phyloP scores from a whole-genome alignment of 1,139 yeast genomes.

The Arxiozyma bovina region DNA sequence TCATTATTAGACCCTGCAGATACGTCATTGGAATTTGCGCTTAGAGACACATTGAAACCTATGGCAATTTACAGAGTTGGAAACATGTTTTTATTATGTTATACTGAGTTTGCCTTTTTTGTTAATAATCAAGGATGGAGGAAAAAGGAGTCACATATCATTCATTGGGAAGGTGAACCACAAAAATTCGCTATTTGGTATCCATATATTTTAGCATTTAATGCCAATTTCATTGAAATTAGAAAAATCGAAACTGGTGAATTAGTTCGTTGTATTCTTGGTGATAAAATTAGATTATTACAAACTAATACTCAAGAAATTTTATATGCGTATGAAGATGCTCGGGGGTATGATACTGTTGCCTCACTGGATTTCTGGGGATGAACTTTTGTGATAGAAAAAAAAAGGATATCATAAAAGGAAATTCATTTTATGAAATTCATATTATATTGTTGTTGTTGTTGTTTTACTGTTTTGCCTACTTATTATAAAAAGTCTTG shows the following conservation, averaged over 20 bases:
- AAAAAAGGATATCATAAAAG: too few species aligned
- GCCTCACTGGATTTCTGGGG: constrained; percentile 88
- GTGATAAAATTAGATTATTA: constrained; percentile 81
- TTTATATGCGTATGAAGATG: constrained; percentile 84
- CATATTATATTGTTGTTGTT: too few species aligned
- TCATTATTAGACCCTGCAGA: constrained; percentile 44
- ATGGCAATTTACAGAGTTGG: constrained; percentile 86
- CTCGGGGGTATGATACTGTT: constrained; percentile 81
- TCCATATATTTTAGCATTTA: constrained; percentile 88
- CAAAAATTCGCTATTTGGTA: constrained; percentile 87
- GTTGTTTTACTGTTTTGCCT: not conserved
- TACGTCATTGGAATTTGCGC: constrained; percentile 92
- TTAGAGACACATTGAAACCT: constrained; percentile 66
- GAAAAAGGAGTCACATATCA: constrained; percentile 86
- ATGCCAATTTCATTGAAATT: constrained; percentile 81
- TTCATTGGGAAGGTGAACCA: constrained; percentile 95
- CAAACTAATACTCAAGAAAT: constrained; percentile 92
- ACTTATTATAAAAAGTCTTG: too few species aligned
- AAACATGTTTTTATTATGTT: constrained; percentile 76
- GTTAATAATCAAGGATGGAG: constrained; percentile 96
- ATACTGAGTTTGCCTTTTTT: constrained; percentile 87
- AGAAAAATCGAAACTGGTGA: constrained; percentile 86
- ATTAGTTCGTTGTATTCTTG: constrained; percentile 80
- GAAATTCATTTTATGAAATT: not conserved
- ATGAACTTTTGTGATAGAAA: constrained; percentile 1